These are phyloP conservation scores for Clarkia xantiana DNA, from an alignment of 345 rosid genomes.

Conservation along the genomic window DNA sequence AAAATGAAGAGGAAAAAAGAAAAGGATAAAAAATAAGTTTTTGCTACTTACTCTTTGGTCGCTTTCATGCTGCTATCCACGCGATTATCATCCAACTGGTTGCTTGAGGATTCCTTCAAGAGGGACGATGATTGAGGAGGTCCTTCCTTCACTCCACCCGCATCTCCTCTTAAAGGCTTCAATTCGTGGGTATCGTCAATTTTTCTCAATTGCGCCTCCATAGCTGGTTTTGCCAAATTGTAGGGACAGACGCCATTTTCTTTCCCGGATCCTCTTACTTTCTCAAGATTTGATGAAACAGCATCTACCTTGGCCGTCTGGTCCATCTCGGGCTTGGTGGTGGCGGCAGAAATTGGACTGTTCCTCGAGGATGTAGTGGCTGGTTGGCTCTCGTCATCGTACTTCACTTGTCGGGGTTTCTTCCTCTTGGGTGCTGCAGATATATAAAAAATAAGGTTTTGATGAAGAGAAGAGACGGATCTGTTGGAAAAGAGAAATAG, in stretches of 20 bases:
- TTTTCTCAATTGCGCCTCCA: constrained; percentile 5
- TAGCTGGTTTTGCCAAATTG: constrained; percentile 17
- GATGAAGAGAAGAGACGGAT: not conserved
- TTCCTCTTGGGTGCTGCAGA: constrained; percentile 85
- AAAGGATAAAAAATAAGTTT: not conserved
- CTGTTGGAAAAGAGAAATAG: constrained; percentile 9
- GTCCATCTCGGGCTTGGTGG: constrained; percentile 41
- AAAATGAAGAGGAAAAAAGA: not conserved
- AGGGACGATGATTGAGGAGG: constrained; percentile 24
- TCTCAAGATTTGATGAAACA: constrained; percentile 26
- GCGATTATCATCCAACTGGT: constrained; percentile 40
- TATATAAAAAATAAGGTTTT: not conserved
- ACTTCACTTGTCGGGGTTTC: constrained; percentile 68
- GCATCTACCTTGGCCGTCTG: constrained; percentile 34
- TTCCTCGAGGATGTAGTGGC: constrained; percentile 21
- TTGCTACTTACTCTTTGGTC: constrained; percentile 37
- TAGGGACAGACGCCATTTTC: constrained; percentile 25
- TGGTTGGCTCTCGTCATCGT: constrained; percentile 63
- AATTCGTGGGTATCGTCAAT: constrained; percentile 17
- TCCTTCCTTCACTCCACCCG: constrained; percentile 29
- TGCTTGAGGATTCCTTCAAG: constrained; percentile 38
- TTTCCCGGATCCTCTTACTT: constrained; percentile 19
- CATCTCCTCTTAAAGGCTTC: constrained; percentile 26
- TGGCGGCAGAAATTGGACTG: constrained; percentile 27
- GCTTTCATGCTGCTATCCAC: constrained; percentile 16